Percentiles rank a stretch among this genome's conserved stretches.
These are phyloP conservation scores for Chlorencoelia australis DNA, from an alignment of 2,329 filamentous ascomycete species.

Conservation along the genomic window DNA sequence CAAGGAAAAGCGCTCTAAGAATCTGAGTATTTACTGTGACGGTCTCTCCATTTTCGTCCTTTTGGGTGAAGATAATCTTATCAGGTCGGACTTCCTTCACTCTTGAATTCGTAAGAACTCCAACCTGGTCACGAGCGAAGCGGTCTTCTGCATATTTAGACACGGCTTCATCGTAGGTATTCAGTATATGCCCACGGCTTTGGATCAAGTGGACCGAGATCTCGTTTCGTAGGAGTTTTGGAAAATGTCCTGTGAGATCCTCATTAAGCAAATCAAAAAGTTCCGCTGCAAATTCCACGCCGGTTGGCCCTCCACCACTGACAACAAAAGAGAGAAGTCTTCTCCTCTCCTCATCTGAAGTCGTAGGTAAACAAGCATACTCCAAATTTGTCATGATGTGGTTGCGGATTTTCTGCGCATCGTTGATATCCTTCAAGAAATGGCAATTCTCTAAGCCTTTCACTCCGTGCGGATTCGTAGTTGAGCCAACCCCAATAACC, in stretches of 20 bases:
- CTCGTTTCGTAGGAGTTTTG: constrained; percentile 85
- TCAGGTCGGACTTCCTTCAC: constrained; percentile 82
- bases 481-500: constrained; percentile 82
- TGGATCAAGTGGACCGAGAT: constrained; percentile 97
- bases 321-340: constrained; percentile 91
- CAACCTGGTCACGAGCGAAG: constrained; percentile 83
- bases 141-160: constrained; percentile 86
- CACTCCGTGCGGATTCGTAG: constrained; percentile 91
- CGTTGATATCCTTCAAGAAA: constrained; percentile 91
- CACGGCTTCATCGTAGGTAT: constrained; percentile 93
- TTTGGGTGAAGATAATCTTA: constrained; percentile 82
- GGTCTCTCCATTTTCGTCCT: constrained; percentile 58
- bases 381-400: constrained; percentile 84
- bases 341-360: constrained; percentile 74
- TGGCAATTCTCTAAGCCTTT: constrained; percentile 88
- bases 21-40: too few relatives aligned
- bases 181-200: constrained; percentile 86
- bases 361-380: constrained; percentile 84
- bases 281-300: constrained; percentile 95
- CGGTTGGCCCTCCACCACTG: constrained; percentile 88
- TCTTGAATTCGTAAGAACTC: constrained; percentile 84
- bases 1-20: too few relatives aligned
- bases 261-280: constrained; percentile 95
- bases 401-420: constrained; percentile 84
- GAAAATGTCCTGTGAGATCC: constrained; percentile 75